phyloP scores from a whole-genome alignment of 108 stramenopile genomes.

The Stephanodiscus minutulus region DNA sequence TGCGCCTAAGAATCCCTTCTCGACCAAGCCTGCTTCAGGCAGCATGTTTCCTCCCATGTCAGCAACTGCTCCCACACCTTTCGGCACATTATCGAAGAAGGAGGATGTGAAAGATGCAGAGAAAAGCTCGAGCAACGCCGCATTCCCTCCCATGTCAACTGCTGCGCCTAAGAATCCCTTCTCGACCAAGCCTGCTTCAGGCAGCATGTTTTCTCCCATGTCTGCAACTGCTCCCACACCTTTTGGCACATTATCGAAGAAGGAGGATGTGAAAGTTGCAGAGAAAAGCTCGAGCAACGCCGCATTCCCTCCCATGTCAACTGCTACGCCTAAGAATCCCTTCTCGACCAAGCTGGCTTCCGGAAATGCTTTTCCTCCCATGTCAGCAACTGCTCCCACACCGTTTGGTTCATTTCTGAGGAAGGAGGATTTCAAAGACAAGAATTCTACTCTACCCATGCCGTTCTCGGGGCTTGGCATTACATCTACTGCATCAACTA shows the following conservation, averaged over 20 bases:
- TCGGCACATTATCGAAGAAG: slow-evolving; percentile 26
- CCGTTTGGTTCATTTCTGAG: slow-evolving; percentile 49
- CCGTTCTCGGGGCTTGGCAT: slow-evolving; percentile 29
- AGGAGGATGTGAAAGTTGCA: slow-evolving; percentile 1
- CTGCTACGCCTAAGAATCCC: slow-evolving; percentile 38
- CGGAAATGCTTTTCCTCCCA: slow-evolving; percentile 53
- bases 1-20: slow-evolving; percentile 33
- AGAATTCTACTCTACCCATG: slow-evolving; percentile 46
- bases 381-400: slow-evolving; percentile 62
- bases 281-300: slow-evolving; percentile 7
- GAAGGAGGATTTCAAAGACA: slow-evolving; percentile 46
- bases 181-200: slow-evolving; percentile 2
- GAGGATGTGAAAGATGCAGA: slow-evolving; percentile 1
- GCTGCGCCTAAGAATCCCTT: slow-evolving; percentile 41
- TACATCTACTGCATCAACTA: background rate
- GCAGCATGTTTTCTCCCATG: slow-evolving; percentile 39
- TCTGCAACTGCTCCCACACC: slow-evolving; percentile 62
- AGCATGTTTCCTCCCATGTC: slow-evolving; percentile 48
- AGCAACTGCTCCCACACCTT: slow-evolving; percentile 61
- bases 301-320: slow-evolving; percentile 60
- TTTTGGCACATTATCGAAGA: slow-evolving; percentile 38
- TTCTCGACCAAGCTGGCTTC: slow-evolving; percentile 1
- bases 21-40: slow-evolving; percentile 5
- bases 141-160: slow-evolving; percentile 59
- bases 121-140: slow-evolving; percentile 12